These are phyloP conservation scores for Xerophyta viscosa DNA, from an alignment of 106 monocot genomes.

Conservation along the genomic window DNA sequence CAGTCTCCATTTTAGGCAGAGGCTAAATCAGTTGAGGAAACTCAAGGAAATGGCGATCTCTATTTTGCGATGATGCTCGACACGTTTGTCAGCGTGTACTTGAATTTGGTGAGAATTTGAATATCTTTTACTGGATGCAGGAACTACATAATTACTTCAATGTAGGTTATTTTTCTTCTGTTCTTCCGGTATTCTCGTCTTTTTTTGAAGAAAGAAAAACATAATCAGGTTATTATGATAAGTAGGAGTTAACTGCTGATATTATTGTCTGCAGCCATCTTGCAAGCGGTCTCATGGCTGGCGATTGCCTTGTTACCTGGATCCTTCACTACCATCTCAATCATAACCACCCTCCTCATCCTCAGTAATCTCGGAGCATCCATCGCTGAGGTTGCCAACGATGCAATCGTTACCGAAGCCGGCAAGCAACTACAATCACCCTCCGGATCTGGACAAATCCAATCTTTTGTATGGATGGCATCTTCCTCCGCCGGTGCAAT, in stretches of 20 bases:
- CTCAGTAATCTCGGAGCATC: slow-evolving; percentile 76
- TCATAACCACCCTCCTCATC: slow-evolving; percentile 51
- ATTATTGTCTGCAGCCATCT: slow-evolving; percentile 43
- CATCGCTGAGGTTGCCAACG: slow-evolving; percentile 77
- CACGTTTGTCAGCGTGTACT: too few species aligned
- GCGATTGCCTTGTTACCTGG: slow-evolving; percentile 38
- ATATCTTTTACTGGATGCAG: too few species aligned
- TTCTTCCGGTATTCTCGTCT: too few species aligned
- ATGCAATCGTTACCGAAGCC: slow-evolving; percentile 81
- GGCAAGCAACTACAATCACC: slow-evolving; percentile 27
- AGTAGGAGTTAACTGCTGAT: too few species aligned
- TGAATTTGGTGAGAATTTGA: too few species aligned
- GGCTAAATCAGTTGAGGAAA: too few species aligned
- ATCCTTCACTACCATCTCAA: slow-evolving; percentile 33
- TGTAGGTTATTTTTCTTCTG: too few species aligned
- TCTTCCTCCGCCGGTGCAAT: slow-evolving; percentile 47
- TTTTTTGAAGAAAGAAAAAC: too few species aligned
- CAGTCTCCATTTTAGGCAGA: too few species aligned
- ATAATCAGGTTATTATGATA: not conserved
- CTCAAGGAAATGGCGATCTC: too few species aligned
- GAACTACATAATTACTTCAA: too few species aligned
- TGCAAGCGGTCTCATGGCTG: slow-evolving; percentile 85
- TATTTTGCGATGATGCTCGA: too few species aligned
- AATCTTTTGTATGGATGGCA: slow-evolving; percentile 58
- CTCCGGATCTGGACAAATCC: slow-evolving; percentile 37